These are phyloP conservation scores for Chionographis japonica DNA, from an alignment of 106 monocot genomes.

Conservation along the genomic window DNA sequence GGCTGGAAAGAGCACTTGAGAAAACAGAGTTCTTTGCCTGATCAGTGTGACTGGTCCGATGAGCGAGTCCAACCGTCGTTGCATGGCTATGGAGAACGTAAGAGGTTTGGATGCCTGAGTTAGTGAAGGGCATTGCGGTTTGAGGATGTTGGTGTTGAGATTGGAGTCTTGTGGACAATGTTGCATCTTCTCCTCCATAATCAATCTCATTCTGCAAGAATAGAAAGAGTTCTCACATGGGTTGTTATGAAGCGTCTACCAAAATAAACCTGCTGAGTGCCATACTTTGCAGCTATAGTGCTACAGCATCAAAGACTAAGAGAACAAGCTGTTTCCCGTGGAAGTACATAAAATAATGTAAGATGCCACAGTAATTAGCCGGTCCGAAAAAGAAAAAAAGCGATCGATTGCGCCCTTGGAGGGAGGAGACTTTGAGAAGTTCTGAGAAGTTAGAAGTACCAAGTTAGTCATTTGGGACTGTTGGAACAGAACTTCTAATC, in stretches of 20 bases:
- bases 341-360: too few species aligned
- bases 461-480: too few species aligned
- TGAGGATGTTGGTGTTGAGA: conserved; percentile 15
- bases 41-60: conserved; percentile 16
- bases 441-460: too few species aligned
- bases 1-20: conserved; percentile 49
- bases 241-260: too few species aligned
- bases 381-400: too few species aligned
- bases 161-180: conserved; percentile 24
- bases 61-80: conserved; percentile 3
- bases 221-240: not conserved
- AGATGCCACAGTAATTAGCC: too few species aligned
- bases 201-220: conserved; percentile 50
- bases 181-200: conserved; percentile 50
- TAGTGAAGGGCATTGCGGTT: conserved; percentile 7
- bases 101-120: conserved; percentile 18
- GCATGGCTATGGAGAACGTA: conserved; percentile 1
- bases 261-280: too few species aligned
- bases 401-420: too few species aligned
- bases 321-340: too few species aligned
- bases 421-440: too few species aligned
- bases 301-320: not conserved
- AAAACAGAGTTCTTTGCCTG: conserved; percentile 47
- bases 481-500: too few species aligned
- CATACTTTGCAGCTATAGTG: not conserved